These are phyloP conservation scores for Penicillium palitans DNA, from an alignment of 2,329 filamentous ascomycete species.

Conservation along the genomic window DNA sequence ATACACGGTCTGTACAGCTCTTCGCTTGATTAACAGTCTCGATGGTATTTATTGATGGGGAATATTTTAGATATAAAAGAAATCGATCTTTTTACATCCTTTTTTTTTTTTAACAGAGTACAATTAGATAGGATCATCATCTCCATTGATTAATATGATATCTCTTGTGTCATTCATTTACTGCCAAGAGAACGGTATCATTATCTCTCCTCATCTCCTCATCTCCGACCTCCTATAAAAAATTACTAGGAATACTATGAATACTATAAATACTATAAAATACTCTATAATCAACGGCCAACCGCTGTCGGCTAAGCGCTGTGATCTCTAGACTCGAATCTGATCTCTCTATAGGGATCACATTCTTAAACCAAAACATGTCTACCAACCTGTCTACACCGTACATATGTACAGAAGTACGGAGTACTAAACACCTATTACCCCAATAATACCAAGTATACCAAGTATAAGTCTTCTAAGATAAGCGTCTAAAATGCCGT, in stretches of 20 bases:
- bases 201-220: neutral
- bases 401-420: neutral
- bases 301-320: constrained; percentile 1
- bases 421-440: neutral
- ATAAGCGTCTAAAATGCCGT: neutral
- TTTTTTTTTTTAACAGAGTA: neutral
- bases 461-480: neutral
- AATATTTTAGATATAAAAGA: neutral
- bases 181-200: neutral
- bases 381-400: no score
- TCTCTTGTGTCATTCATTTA: neutral
- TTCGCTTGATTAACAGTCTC: neutral
- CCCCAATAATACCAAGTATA: neutral
- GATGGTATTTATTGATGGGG: neutral
- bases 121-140: no score
- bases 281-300: neutral
- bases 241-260: neutral
- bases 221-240: neutral
- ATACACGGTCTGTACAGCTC: constrained; percentile 12
- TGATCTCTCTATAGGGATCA: neutral
- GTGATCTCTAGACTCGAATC: neutral
- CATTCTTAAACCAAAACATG: neutral
- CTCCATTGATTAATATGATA: neutral
- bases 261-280: neutral
- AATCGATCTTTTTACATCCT: neutral